Evolutionary conservation across 495 filamentous ascomycete genomes (phyloP).

Genomic region (Tuber umbilicatum): DNA sequence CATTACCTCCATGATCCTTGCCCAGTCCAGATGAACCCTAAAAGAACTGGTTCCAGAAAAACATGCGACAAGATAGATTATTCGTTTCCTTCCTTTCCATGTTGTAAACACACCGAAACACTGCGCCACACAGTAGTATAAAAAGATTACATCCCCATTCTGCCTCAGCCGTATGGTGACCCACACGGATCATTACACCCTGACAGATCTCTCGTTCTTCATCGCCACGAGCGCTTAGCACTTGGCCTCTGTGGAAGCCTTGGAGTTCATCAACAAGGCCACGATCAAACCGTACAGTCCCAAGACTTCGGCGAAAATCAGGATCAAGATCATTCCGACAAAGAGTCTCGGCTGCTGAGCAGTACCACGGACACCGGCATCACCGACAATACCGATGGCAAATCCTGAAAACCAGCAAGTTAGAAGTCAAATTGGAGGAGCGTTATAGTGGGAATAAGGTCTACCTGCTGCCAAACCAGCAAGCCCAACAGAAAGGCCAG

Average conservation of each 20-base stretch:
- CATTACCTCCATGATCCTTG: slow-evolving; percentile 1
- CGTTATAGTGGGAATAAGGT: slow-evolving; percentile 5
- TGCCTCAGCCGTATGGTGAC: neutral
- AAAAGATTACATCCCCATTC: neutral
- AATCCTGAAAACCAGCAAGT: slow-evolving; percentile 51
- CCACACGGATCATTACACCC: neutral
- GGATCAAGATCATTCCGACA: slow-evolving; percentile 99
- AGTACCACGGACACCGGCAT: slow-evolving; percentile 96
- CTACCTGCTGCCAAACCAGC: slow-evolving; percentile 93
- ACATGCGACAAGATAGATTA: neutral
- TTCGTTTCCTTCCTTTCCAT: neutral
- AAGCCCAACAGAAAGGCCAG: slow-evolving; percentile 91
- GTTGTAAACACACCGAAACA: neutral
- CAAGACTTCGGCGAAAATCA: slow-evolving; percentile 99
- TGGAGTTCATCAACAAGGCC: slow-evolving; percentile 97
- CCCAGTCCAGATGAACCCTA: neutral
- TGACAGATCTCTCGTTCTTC: neutral
- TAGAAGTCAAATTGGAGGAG: neutral
- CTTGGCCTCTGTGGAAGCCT: slow-evolving; percentile 51
- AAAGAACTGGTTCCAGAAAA: neutral
- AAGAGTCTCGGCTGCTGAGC: slow-evolving; percentile 96
- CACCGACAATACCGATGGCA: slow-evolving; percentile 98
- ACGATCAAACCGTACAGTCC: slow-evolving; percentile 99
- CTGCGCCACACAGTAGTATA: neutral
- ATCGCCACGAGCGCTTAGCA: slow-evolving; percentile 38